Base-by-base conservation (phyloP, 2,329 filamentous ascomycete genomes). In the Fusarium sp. region DNA sequence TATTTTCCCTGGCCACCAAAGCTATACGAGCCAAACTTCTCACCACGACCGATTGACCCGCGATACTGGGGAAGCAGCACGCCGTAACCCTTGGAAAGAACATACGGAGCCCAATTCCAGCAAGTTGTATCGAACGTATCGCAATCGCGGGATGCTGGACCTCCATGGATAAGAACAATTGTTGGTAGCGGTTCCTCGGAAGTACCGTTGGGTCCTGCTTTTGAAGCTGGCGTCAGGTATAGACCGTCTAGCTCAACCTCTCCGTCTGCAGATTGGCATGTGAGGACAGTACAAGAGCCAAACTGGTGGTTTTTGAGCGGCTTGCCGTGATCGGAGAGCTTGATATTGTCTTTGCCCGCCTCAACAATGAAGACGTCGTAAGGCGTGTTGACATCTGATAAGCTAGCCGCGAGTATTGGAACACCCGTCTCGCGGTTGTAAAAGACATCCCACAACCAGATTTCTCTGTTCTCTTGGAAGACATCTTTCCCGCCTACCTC, bases 51-150 rank as follows among this genome's bases (percentile, higher is more conserved):
- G 14, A 58, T 71, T 21, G 76, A 75, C 24, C 81, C 81, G 14
- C 80, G 78, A 47, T 82, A 83, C 55, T 82, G 79, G 1, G 77
- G 73, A 3, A 76, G 67, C 6, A 83, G 71, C n/a, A 82, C 52
- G 1, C 73, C 76, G 40, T 80, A 81, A n/a, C 80, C 80, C 10
- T 73, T 70, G 7, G 73, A 57, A 5, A 82, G 73, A 11, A 81
- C 65, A 17, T 74, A 74, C 3, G 78, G 75, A 1, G 73, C 64
- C 74, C 75, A 79, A 42, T 70, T 71, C 38, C 69, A 71, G 31
- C 39, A 42, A 0, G 65, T n/a, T 5, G 69, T 45, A 39, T 79
- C 72, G 57, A 82, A 81, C 7, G 17, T 17, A 36, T 76, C 28
- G 1, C 44, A 61, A 13, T 70, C 17, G 7, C 55, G 67, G 7